Evolutionary conservation across 441 rosid species (phyloP), one percentile per base, ranked within the genome.

Genomic region (Rhodomyrtus psidioides): DNA sequence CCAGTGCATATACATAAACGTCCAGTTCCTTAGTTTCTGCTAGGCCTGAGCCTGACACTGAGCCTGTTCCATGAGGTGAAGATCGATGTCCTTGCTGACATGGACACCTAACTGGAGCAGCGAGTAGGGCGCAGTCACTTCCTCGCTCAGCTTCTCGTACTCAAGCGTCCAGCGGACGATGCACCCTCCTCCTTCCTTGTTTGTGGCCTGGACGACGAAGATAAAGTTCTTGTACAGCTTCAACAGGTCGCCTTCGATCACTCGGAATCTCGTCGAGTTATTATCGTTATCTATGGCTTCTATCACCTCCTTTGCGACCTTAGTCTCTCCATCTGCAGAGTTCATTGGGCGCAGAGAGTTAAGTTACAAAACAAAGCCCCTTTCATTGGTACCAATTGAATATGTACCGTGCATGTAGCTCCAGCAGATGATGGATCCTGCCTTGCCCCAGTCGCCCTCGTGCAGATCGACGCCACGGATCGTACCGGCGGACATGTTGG

Each of bases 381-480:
- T 17, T 44, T 46, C 28, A 53, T 79, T 5, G 3, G 82, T 28
- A 74, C 9, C 17, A 16, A 12, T 57, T 12, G 60, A 39, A 74
- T 30, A 30, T 17, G 19, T 86, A 93, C 94, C 92, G 58, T 83
- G 91, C 15, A 74, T 79, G 51, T 88, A 93, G 81, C 60, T 87
- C 92, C 92, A 91, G 81, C 9, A 23, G 84, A 89, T 16, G n/a
- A 90, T 62, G 53, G 89, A 27, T 27, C 92, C 92, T 14, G 21
- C 39, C 10, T 42, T 85, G 6, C 93, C 92, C 88, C 90, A 93
- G 6, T 91, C 85, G 12, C 93, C 93, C 15, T 89, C 88, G 55
- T 87, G 91, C 10, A 92, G 59, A 12, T 90, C 88, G 81, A 81
- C 54, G 9, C 86, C 49, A 14, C 65, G 86, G 12, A 91, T 13